Conservation (phyloP, 257 asterid species). For the Solanum megistacrolobum region DNA sequence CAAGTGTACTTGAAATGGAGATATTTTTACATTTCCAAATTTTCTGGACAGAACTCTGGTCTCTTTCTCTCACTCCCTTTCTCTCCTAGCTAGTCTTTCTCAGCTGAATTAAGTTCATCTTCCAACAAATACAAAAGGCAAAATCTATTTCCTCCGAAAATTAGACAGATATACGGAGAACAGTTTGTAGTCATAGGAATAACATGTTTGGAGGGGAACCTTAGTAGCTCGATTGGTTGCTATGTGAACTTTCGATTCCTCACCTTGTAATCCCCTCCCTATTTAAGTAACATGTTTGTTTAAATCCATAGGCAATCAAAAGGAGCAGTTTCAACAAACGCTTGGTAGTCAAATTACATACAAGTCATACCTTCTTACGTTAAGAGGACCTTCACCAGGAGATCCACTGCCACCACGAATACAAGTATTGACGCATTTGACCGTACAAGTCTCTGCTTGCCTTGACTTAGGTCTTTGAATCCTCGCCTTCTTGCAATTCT, state of each 20-base stretch:
- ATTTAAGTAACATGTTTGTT: neutral
- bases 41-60: neutral
- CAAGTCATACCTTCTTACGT: constrained; percentile 41
- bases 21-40: neutral
- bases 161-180: neutral
- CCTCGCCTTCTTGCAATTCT: constrained; percentile 49
- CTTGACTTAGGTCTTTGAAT: constrained; percentile 78
- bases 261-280: neutral
- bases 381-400: constrained; percentile 95
- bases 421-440: constrained; percentile 69
- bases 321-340: neutral
- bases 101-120: neutral
- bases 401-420: constrained; percentile 78
- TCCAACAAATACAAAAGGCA: neutral
- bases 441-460: constrained; percentile 73
- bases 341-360: neutral
- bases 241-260: neutral
- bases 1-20: neutral
- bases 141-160: neutral
- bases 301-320: neutral
- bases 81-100: neutral
- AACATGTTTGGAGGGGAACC: neutral
- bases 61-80: too few species aligned
- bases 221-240: neutral
- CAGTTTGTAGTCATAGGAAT: neutral